Conservation (phyloP, 1,284 basidiomycete genomes). For the Sporisorium iseilematis-ciliati region DNA sequence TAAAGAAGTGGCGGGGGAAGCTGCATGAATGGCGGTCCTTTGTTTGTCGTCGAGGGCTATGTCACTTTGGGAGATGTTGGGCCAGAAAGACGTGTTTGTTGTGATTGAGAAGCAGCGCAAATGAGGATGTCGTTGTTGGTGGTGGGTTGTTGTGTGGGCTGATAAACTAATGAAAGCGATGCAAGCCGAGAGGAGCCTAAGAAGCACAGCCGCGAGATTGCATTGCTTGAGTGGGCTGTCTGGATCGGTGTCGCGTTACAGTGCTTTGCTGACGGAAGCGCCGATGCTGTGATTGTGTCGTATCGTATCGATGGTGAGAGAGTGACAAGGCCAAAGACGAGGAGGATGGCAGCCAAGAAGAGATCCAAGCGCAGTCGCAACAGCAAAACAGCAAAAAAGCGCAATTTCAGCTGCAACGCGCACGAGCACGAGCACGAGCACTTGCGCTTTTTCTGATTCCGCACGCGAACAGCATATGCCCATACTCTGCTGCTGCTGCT, state of each 20-base stretch:
- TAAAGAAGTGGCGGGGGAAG: not conserved
- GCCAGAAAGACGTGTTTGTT: not conserved
- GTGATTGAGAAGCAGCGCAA: not conserved
- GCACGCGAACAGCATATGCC: too few relatives aligned
- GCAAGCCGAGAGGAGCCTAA: conserved; percentile 4
- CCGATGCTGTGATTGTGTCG: not conserved
- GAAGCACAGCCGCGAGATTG: conserved; percentile 1
- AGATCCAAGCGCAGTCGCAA: not conserved
- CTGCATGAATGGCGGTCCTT: conserved; percentile 8
- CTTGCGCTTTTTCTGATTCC: too few relatives aligned
- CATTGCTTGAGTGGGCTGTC: not conserved
- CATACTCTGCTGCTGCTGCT: too few relatives aligned
- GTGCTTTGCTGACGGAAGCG: not conserved
- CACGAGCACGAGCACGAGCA: not conserved
- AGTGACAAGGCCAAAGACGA: not conserved
- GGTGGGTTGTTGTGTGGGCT: not conserved
- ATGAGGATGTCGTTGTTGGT: not conserved
- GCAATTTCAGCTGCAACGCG: not conserved
- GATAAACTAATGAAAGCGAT: not conserved
- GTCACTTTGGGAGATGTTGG: not conserved
- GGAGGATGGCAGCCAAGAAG: not conserved
- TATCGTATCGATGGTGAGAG: not conserved
- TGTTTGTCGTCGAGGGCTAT: not conserved
- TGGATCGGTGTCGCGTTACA: not conserved
- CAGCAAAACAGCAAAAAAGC: not conserved